These are phyloP conservation scores for Dalbergia cultrata DNA, from an alignment of 306 rosid species.

Conservation along the genomic window DNA sequence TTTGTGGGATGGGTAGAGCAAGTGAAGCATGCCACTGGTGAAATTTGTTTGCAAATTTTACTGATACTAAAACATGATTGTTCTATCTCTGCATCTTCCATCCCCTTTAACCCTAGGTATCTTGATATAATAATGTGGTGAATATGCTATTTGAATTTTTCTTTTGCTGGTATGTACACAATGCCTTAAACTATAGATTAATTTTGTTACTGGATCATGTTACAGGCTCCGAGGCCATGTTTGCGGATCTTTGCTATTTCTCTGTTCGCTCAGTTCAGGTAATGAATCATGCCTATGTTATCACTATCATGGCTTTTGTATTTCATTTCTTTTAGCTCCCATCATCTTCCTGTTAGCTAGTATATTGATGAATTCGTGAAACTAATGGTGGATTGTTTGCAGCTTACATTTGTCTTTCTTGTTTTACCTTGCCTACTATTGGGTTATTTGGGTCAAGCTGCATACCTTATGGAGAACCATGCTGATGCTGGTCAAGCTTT, in stretches of 20 bases:
- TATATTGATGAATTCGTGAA: conserved; percentile 40
- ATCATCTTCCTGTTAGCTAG: conserved; percentile 34
- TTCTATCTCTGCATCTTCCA: background rate
- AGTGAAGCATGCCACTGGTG: background rate
- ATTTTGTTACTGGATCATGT: conserved; percentile 41
- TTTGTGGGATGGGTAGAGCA: conserved; percentile 14
- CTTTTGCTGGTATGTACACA: background rate
- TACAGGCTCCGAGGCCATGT: conserved; percentile 99
- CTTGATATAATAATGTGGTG: conserved; percentile 4
- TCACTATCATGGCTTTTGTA: conserved; percentile 32
- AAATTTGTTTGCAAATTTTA: conserved; percentile 23
- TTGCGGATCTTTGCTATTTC: conserved; percentile 99
- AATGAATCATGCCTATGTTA: conserved; percentile 47
- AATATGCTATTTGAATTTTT: conserved; percentile 28
- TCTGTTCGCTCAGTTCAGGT: conserved; percentile 97
- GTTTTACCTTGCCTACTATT: conserved; percentile 77
- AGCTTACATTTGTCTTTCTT: conserved; percentile 65
- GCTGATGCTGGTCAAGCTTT: conserved; percentile 71
- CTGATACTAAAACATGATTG: background rate
- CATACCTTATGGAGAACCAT: conserved; percentile 87
- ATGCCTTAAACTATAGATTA: conserved; percentile 37
- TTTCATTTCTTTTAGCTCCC: conserved; percentile 22
- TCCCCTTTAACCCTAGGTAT: background rate
- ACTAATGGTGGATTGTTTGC: conserved; percentile 57
- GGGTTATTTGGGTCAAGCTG: conserved; percentile 99